Conservation (phyloP, 108 stramenopile species). For the Discostella stelligeroides region DNA sequence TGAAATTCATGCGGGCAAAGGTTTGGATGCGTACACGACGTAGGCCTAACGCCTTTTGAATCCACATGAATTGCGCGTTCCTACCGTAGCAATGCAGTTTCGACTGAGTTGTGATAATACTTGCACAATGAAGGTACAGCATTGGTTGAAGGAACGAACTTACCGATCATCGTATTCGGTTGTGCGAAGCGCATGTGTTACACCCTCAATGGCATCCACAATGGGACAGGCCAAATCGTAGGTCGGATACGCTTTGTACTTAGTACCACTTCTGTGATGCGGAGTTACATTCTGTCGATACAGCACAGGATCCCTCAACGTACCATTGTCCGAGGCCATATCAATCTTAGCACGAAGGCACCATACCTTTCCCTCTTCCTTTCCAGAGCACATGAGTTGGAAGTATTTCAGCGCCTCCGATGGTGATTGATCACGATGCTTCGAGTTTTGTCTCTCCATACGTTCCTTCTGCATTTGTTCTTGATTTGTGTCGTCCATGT, state of each 20-base stretch:
- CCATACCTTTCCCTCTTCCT: slow-evolving; percentile 81
- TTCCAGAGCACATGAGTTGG: slow-evolving; percentile 83
- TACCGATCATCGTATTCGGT: slow-evolving; percentile 98
- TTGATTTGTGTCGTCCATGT: slow-evolving; percentile 99
- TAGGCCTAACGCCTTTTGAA: slow-evolving; percentile 82
- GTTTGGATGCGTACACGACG: slow-evolving; percentile 93
- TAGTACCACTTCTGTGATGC: slow-evolving; percentile 96
- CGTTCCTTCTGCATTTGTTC: slow-evolving; percentile 91
- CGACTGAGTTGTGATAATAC: background rate
- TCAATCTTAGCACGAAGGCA: slow-evolving; percentile 99
- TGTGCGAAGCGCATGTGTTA: slow-evolving; percentile 97
- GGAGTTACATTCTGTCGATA: slow-evolving; percentile 93
- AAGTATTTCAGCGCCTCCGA: slow-evolving; percentile 86
- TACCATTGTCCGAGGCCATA: slow-evolving; percentile 94
- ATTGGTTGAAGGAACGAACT: background rate
- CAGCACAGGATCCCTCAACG: slow-evolving; percentile 98
- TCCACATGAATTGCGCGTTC: slow-evolving; percentile 96
- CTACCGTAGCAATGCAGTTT: background rate
- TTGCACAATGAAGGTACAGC: background rate
- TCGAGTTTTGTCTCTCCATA: slow-evolving; percentile 74
- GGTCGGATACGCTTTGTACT: slow-evolving; percentile 98
- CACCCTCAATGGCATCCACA: slow-evolving; percentile 98
- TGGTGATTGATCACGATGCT: slow-evolving; percentile 76
- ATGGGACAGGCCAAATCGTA: slow-evolving; percentile 99
- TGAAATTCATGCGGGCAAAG: slow-evolving; percentile 97